A percentile compares a stretch with the other conserved stretches of the same genome.
phyloP scores from a whole-genome alignment of 129 eudicot species.

The sunflower (Helianthus annuus) region DNA sequence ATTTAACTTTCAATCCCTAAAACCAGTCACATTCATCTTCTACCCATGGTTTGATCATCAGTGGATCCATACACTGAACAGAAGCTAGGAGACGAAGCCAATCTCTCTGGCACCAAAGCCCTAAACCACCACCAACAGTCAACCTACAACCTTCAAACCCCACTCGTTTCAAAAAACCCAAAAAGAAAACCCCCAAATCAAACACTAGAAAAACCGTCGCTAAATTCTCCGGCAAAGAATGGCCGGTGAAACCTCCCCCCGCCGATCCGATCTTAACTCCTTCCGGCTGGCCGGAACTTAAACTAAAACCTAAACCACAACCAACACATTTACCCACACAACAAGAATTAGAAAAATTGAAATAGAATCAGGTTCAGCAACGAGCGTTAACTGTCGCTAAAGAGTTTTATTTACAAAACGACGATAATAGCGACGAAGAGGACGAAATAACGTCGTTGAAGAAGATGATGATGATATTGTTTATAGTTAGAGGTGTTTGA shows the following conservation, averaged over 20 bases:
- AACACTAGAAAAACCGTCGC: slow-evolving; percentile 1
- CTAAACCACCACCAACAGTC: slow-evolving; percentile 29
- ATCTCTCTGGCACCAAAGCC: slow-evolving; percentile 72
- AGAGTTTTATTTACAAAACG: slow-evolving; percentile 32
- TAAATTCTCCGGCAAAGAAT: slow-evolving; percentile 50
- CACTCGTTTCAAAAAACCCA: slow-evolving; percentile 52
- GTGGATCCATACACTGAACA: slow-evolving; percentile 64
- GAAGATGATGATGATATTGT: slow-evolving; percentile 17
- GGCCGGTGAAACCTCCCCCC: slow-evolving; percentile 56
- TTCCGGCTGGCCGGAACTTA: slow-evolving; percentile 53
- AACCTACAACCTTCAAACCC: slow-evolving; percentile 40
- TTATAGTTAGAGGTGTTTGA: too few species aligned
- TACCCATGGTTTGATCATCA: slow-evolving; percentile 2
- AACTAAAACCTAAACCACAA: slow-evolving; percentile 31
- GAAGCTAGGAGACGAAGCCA: slow-evolving; percentile 65
- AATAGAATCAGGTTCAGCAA: slow-evolving; percentile 41
- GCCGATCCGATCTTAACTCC: slow-evolving; percentile 27
- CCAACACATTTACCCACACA: slow-evolving; percentile 32
- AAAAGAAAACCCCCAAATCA: slow-evolving; percentile 16
- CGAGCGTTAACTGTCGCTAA: slow-evolving; percentile 45
- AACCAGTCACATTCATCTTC: too few species aligned
- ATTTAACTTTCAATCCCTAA: too few species aligned
- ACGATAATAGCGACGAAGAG: slow-evolving; percentile 32
- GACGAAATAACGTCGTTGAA: slow-evolving; percentile 19
- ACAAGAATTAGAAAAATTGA: slow-evolving; percentile 42